These are phyloP conservation scores for Wickerhamiella allomyrinae DNA, from an alignment of 805 yeast species.

Conservation along the genomic window DNA sequence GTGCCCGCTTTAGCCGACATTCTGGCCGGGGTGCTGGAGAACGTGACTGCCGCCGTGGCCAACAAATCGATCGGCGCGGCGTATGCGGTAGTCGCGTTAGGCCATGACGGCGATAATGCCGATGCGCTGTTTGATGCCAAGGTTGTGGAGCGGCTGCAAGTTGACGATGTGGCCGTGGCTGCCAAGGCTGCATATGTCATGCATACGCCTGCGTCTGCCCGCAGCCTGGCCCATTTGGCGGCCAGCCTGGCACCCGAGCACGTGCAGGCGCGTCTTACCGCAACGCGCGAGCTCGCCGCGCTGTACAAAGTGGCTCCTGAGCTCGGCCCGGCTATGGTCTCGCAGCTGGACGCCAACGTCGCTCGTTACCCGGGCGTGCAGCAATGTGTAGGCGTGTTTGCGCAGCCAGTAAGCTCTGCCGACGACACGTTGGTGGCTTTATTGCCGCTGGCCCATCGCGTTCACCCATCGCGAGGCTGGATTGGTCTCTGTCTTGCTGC, in stretches of 20 bases:
- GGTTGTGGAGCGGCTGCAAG: constrained; percentile 11
- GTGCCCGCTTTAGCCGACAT: constrained; percentile 8
- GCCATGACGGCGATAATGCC: constrained; percentile 5
- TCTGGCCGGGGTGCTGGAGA: constrained; percentile 9
- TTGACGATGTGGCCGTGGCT: constrained; percentile 9
- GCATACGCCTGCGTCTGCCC: not conserved
- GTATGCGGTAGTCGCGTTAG: constrained; percentile 31
- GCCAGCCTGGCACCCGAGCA: not conserved
- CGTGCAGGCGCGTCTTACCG: not conserved
- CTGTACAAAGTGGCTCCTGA: constrained; percentile 1
- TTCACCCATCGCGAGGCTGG: constrained; percentile 42
- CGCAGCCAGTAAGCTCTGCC: not conserved
- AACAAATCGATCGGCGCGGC: constrained; percentile 34
- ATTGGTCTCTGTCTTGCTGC: constrained; percentile 54
- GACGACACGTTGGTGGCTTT: constrained; percentile 1
- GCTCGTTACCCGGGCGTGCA: not conserved
- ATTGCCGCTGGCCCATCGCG: constrained; percentile 1
- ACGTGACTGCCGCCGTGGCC: constrained; percentile 11
- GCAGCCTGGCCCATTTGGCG: constrained; percentile 1
- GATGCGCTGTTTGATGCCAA: constrained; percentile 10
- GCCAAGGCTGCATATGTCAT: constrained; percentile 5
- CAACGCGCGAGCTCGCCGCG: not conserved
- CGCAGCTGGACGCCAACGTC: not conserved
- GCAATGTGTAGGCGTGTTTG: not conserved
- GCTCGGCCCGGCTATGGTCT: not conserved